Conservation (phyloP, 2,329 filamentous ascomycete genomes). For the Parastagonospora avenae region DNA sequence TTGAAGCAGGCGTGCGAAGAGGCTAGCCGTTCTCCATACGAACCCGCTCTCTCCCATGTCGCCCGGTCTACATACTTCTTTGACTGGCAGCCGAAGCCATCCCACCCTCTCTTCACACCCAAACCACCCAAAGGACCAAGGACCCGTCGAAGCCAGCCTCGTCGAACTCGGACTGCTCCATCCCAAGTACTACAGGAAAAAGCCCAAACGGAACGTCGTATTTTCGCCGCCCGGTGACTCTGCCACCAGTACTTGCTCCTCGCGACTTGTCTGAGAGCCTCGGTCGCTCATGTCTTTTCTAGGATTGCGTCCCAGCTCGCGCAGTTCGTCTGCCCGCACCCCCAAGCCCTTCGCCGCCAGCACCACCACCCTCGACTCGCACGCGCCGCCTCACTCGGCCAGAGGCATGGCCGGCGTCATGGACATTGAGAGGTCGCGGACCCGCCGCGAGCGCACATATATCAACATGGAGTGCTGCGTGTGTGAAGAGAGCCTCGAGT, state of each 20-base stretch:
- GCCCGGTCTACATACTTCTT: constrained; percentile 40
- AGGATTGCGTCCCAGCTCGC: constrained; percentile 46
- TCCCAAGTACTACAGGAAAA: constrained; percentile 25
- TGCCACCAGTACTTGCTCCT: constrained; percentile 39
- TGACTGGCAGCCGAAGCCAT: constrained; percentile 33
- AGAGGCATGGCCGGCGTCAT: constrained; percentile 67
- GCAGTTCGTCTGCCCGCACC: constrained; percentile 32
- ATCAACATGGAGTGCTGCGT: constrained; percentile 94
- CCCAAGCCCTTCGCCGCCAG: constrained; percentile 27
- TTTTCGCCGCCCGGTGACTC: constrained; percentile 37
- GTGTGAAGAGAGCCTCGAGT: constrained; percentile 94
- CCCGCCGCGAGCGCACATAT: constrained; percentile 89
- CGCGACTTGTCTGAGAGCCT: constrained; percentile 42
- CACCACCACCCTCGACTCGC: constrained; percentile 33
- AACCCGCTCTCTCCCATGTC: constrained; percentile 41
- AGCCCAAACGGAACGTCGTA: constrained; percentile 40
- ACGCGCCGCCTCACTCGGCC: constrained; percentile 38
- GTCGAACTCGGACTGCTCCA: constrained; percentile 40
- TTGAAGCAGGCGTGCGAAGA: constrained; percentile 43
- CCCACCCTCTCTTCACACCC: constrained; percentile 23
- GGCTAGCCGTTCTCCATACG: constrained; percentile 32
- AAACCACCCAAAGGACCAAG: constrained; percentile 13
- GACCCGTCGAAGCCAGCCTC: constrained; percentile 41
- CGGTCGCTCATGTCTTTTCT: constrained; percentile 49
- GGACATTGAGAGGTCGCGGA: constrained; percentile 76